These are phyloP conservation scores for Phaffomyces antillensis DNA, from an alignment of 805 yeast genomes.

Conservation along the genomic window DNA sequence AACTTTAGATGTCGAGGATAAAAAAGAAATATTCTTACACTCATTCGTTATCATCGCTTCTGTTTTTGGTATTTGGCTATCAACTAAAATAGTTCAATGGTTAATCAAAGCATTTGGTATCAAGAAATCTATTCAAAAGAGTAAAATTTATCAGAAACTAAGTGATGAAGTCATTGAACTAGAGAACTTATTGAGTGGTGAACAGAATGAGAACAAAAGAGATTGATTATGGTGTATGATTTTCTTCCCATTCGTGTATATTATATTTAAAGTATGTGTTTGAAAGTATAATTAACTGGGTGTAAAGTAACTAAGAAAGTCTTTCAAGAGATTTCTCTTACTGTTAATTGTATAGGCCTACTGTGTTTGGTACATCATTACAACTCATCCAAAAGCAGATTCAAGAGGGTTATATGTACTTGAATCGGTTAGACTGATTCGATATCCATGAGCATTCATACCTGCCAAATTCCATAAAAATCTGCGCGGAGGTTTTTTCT, in stretches of 20 bases:
- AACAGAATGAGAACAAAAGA: conserved; percentile 7
- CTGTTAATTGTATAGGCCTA: too few relatives aligned
- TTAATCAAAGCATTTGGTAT: conserved; percentile 15
- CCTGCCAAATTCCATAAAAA: too few relatives aligned
- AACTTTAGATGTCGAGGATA: conserved; percentile 23
- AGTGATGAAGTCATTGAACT: conserved; percentile 19
- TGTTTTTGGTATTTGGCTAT: conserved; percentile 14
- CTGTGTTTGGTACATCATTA: too few relatives aligned
- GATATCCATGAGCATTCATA: too few relatives aligned
- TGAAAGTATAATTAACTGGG: not conserved
- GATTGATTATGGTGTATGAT: conserved; percentile 1
- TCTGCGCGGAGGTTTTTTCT: too few relatives aligned
- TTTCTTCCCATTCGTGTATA: too few relatives aligned
- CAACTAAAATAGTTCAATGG: conserved; percentile 17
- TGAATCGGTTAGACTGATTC: too few relatives aligned
- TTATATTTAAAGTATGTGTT: too few relatives aligned
- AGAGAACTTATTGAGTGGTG: conserved; percentile 13
- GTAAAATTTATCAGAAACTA: conserved; percentile 18
- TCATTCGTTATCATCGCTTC: conserved; percentile 13
- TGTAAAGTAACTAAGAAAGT: not conserved
- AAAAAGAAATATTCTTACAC: conserved; percentile 13
- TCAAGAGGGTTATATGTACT: too few relatives aligned
- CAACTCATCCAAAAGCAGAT: too few relatives aligned
- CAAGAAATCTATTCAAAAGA: conserved; percentile 11
- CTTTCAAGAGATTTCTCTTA: too few relatives aligned